Evolutionary conservation across 1,284 basidiomycete genomes (phyloP).

Genomic region (Hemileia vastatrix): DNA sequence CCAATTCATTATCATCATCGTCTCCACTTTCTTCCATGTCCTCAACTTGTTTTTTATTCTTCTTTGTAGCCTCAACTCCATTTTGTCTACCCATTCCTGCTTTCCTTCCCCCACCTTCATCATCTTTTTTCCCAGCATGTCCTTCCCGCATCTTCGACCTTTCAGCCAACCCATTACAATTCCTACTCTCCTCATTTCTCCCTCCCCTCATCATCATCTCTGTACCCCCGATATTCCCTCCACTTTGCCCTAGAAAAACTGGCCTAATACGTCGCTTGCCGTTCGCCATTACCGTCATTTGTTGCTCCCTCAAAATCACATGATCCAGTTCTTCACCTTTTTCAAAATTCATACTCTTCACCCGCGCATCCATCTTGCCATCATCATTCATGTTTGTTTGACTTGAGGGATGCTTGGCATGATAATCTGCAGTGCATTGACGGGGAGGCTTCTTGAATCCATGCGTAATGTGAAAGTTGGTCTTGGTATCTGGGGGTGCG

Average conservation of each 20-base stretch:
- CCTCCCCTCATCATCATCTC: no score
- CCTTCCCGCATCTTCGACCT: no score
- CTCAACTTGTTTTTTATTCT: no score
- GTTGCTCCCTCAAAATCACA: conserved; percentile 30
- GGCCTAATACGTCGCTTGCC: conserved; percentile 61
- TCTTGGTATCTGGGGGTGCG: conserved; percentile 62
- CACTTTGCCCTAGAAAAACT: conserved; percentile 46
- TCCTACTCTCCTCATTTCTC: no score
- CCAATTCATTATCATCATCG: no score
- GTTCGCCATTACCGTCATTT: conserved; percentile 44
- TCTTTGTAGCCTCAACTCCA: no score
- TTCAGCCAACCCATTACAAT: no score
- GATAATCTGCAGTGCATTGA: background rate
- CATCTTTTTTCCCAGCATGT: no score
- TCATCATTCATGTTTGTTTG: conserved; percentile 5
- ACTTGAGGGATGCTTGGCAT: conserved; percentile 7
- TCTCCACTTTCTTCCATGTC: no score
- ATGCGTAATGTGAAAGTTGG: conserved; percentile 67
- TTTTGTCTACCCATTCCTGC: no score
- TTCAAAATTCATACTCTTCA: conserved; percentile 33
- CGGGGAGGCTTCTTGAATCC: conserved; percentile 50
- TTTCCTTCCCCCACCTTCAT: no score
- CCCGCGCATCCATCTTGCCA: conserved; percentile 25
- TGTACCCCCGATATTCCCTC: no score
- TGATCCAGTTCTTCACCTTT: conserved; percentile 21